Evolutionary conservation across 345 rosid genomes (phyloP).

Genomic region (Jatropha curcas): DNA sequence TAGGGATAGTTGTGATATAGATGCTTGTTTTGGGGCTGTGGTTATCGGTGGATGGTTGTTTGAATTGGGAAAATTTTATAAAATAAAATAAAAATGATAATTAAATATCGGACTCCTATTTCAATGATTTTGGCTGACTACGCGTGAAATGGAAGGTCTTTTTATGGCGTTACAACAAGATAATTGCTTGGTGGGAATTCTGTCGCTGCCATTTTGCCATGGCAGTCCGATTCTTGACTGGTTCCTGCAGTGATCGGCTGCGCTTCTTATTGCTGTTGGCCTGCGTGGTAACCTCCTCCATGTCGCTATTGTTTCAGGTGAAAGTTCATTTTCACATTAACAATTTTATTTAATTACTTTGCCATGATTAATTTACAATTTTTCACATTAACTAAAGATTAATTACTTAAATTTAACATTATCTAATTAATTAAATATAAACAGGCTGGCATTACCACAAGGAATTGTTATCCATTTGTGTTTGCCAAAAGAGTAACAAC

Average conservation of each 20-base stretch:
- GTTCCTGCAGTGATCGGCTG: slow-evolving; percentile 43
- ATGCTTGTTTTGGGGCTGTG: slow-evolving; percentile 10
- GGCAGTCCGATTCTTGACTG: slow-evolving; percentile 38
- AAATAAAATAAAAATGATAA: too few relatives aligned
- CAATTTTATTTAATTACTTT: too few relatives aligned
- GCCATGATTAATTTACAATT: too few relatives aligned
- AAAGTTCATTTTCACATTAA: not conserved
- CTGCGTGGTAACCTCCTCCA: slow-evolving; percentile 37
- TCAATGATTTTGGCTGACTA: not conserved
- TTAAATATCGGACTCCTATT: too few relatives aligned
- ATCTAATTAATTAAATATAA: not conserved
- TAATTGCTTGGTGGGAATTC: slow-evolving; percentile 38
- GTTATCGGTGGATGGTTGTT: not conserved
- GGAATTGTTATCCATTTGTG: slow-evolving; percentile 37
- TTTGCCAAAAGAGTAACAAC: slow-evolving; percentile 38
- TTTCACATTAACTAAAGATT: too few relatives aligned
- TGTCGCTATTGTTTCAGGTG: slow-evolving; percentile 40
- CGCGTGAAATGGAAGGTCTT: slow-evolving; percentile 21
- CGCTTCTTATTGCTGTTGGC: slow-evolving; percentile 41
- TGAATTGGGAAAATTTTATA: not conserved
- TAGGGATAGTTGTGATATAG: slow-evolving; percentile 22
- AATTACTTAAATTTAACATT: too few relatives aligned
- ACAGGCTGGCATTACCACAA: slow-evolving; percentile 36
- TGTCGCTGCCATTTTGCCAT: slow-evolving; percentile 33
- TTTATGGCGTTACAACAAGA: slow-evolving; percentile 41